Percentiles rank a stretch among this genome's conserved stretches.
These are phyloP conservation scores for Kwoniella mangroviensis DNA, from an alignment of 768 basidiomycete species.

Conservation along the genomic window DNA sequence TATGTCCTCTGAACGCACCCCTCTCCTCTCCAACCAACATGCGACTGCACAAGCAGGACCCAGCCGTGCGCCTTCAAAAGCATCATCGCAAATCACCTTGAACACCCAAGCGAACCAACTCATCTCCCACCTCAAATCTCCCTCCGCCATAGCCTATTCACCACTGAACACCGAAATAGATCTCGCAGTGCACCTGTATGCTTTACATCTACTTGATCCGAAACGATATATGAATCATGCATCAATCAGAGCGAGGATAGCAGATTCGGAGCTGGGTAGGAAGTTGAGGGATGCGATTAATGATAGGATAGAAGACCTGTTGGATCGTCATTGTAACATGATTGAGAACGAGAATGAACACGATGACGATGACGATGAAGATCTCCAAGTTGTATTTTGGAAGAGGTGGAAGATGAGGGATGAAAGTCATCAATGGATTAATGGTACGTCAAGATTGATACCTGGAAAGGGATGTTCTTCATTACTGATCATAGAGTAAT, in stretches of 20 bases:
- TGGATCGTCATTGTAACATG: conserved; percentile 19
- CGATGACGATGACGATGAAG: conserved; percentile 17
- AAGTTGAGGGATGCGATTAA: conserved; percentile 5
- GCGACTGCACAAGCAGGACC: background rate
- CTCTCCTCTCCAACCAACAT: background rate
- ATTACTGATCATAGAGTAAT: too few relatives aligned
- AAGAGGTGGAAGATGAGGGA: conserved; percentile 10
- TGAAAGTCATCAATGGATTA: background rate
- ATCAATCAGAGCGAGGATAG: conserved; percentile 7
- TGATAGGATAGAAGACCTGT: conserved; percentile 29
- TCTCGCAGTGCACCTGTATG: conserved; percentile 28
- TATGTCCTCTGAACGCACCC: background rate
- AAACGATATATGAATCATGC: background rate
- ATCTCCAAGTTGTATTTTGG: conserved; percentile 26
- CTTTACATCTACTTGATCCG: conserved; percentile 16
- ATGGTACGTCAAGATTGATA: conserved; percentile 16
- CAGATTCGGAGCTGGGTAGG: conserved; percentile 1
- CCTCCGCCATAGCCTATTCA: background rate
- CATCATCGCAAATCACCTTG: background rate
- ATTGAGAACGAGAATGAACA: background rate
- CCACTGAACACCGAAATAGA: background rate
- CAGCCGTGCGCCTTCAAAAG: background rate
- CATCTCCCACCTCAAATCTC: conserved; percentile 13
- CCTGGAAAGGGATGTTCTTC: background rate
- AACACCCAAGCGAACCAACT: background rate